Conservation (phyloP, 768 basidiomycete species). For the Cubamyces lactineus region DNA sequence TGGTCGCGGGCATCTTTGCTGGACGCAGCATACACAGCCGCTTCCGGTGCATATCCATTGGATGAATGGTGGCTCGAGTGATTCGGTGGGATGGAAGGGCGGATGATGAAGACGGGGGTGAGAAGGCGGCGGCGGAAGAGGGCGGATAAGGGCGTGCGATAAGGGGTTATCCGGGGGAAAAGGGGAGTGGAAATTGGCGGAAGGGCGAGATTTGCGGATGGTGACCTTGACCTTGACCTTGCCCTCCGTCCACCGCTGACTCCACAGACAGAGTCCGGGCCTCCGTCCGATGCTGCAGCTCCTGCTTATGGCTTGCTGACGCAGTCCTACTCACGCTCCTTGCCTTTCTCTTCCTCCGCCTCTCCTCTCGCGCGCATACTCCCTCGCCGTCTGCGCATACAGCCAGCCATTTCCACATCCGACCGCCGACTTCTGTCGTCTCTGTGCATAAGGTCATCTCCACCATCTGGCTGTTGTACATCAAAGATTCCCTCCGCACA, state of each 20-base stretch:
- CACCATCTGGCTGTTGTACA: not conserved
- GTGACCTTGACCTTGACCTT: not conserved
- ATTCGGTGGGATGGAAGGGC: not conserved
- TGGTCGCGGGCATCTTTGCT: no score
- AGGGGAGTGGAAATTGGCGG: not conserved
- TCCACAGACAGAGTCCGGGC: not conserved
- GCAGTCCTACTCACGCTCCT: not conserved
- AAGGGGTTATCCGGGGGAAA: conserved; percentile 17
- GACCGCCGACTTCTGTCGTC: not conserved
- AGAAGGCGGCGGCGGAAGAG: not conserved
- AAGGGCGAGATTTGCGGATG: not conserved
- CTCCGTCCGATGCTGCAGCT: not conserved
- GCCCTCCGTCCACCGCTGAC: not conserved
- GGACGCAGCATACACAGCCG: no score
- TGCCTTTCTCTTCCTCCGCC: not conserved
- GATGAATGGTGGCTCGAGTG: not conserved
- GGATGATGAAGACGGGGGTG: not conserved
- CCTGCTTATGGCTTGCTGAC: not conserved
- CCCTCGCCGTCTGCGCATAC: not conserved
- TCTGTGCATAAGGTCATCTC: not conserved
- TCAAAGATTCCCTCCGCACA: not conserved
- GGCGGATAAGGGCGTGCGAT: conserved; percentile 8
- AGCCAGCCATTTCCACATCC: conserved; percentile 1
- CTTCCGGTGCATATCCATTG: not conserved
- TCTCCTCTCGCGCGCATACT: not conserved